Conservation (phyloP, 345 rosid genomes). For the Xanthoceras sorbifolium region DNA sequence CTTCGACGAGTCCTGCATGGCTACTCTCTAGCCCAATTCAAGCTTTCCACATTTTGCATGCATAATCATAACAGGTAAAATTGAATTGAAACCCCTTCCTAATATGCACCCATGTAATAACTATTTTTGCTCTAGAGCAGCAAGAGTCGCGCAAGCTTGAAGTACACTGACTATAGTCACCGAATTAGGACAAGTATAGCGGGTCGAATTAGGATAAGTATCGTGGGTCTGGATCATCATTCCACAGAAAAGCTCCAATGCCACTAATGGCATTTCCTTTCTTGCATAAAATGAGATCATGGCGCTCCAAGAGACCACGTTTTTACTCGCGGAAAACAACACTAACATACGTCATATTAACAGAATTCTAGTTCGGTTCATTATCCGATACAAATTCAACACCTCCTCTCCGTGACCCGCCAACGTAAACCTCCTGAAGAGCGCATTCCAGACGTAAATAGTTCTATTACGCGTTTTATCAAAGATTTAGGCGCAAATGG, state of each 20-base stretch:
- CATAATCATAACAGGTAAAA: slow-evolving; percentile 77
- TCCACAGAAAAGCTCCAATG: slow-evolving; percentile 63
- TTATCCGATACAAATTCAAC: slow-evolving; percentile 56
- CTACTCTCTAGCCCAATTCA: slow-evolving; percentile 67
- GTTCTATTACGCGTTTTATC: slow-evolving; percentile 77
- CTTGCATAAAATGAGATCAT: slow-evolving; percentile 83
- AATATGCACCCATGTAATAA: slow-evolving; percentile 76
- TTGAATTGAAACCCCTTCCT: slow-evolving; percentile 73
- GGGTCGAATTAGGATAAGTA: slow-evolving; percentile 47
- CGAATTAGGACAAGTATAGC: too few relatives aligned
- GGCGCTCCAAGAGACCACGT: slow-evolving; percentile 90
- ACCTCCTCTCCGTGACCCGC: slow-evolving; percentile 82
- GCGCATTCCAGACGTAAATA: slow-evolving; percentile 82
- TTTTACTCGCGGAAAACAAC: slow-evolving; percentile 60
- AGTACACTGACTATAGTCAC: slow-evolving; percentile 92
- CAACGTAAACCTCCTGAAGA: slow-evolving; percentile 72
- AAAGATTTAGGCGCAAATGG: slow-evolving; percentile 74
- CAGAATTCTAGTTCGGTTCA: slow-evolving; percentile 52
- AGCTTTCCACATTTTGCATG: slow-evolving; percentile 84
- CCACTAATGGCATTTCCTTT: slow-evolving; percentile 64
- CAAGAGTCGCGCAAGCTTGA: slow-evolving; percentile 86
- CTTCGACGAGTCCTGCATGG: slow-evolving; percentile 83
- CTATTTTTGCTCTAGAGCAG: slow-evolving; percentile 81
- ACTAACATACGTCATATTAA: slow-evolving; percentile 61
- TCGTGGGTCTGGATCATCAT: slow-evolving; percentile 59